These are phyloP conservation scores for Panicum miliaceum DNA, from an alignment of 176 grass and related monocot genomes.

Conservation along the genomic window DNA sequence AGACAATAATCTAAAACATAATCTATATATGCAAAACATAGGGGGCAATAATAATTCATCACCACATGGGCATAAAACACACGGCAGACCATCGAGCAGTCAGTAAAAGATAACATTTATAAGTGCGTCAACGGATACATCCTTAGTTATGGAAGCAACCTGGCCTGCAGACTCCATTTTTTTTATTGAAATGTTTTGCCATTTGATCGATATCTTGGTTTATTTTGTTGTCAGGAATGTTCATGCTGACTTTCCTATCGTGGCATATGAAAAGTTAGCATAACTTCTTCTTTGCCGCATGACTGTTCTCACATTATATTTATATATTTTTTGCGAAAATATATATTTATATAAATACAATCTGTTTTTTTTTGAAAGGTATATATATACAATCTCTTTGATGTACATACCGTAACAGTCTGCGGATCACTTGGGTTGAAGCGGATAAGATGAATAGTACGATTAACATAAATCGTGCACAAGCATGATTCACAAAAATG, in stretches of 20 bases:
- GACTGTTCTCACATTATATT: not conserved
- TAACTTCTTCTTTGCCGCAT: not conserved
- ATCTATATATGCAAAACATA: not conserved
- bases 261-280: not conserved
- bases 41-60: not conserved
- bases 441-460: no score
- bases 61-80: not conserved
- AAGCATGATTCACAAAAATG: no score
- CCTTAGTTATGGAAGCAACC: not conserved
- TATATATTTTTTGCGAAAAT: no score
- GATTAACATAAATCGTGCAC: no score
- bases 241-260: not conserved
- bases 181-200: not conserved
- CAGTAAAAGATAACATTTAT: not conserved
- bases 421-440: no score
- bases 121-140: not conserved
- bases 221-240: not conserved
- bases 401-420: no score
- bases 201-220: not conserved
- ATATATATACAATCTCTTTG: no score
- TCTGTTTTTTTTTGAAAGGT: no score
- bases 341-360: no score
- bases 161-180: not conserved
- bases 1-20: not conserved
- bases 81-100: no score